Conservation (phyloP, 768 basidiomycete genomes). For the Xerocomellus amylosporus region DNA sequence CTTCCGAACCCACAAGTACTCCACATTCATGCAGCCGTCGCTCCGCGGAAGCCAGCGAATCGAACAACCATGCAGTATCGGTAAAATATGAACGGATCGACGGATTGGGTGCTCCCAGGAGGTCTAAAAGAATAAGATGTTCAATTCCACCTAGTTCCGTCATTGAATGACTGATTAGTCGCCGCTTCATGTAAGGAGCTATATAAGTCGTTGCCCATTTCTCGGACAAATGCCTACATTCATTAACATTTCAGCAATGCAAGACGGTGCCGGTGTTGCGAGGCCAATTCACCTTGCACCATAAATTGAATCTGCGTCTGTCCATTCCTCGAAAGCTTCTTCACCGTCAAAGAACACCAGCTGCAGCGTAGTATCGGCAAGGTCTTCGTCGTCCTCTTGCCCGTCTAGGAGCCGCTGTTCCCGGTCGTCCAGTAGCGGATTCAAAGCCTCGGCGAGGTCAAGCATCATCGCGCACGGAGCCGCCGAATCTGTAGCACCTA, state of each 20-base stretch:
- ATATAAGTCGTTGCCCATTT: constrained; percentile 77
- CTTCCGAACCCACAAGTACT: constrained; percentile 50
- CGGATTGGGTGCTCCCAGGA: constrained; percentile 79
- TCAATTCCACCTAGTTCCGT: constrained; percentile 80
- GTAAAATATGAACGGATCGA: constrained; percentile 76
- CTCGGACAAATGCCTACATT: constrained; percentile 76
- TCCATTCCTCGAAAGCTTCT: constrained; percentile 93
- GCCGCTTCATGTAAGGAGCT: constrained; percentile 56
- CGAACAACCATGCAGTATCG: constrained; percentile 93
- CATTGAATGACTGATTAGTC: constrained; percentile 48
- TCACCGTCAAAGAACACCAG: constrained; percentile 97
- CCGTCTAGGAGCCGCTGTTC: constrained; percentile 52
- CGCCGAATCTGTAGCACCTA: constrained; percentile 97
- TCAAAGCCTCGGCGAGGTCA: constrained; percentile 83
- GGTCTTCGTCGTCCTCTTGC: constrained; percentile 68
- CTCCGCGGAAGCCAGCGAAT: constrained; percentile 72
- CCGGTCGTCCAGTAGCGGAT: constrained; percentile 65
- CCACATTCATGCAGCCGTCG: constrained; percentile 62
- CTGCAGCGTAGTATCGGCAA: constrained; percentile 82
- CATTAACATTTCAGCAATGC: not conserved
- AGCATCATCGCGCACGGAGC: constrained; percentile 93
- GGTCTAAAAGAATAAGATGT: constrained; percentile 88
- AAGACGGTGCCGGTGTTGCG: not conserved
- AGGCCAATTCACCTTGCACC: constrained; percentile 69
- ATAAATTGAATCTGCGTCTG: constrained; percentile 85